Conservation (phyloP, 352 stramenopile genomes). For the Globisporangium nagaii region DNA sequence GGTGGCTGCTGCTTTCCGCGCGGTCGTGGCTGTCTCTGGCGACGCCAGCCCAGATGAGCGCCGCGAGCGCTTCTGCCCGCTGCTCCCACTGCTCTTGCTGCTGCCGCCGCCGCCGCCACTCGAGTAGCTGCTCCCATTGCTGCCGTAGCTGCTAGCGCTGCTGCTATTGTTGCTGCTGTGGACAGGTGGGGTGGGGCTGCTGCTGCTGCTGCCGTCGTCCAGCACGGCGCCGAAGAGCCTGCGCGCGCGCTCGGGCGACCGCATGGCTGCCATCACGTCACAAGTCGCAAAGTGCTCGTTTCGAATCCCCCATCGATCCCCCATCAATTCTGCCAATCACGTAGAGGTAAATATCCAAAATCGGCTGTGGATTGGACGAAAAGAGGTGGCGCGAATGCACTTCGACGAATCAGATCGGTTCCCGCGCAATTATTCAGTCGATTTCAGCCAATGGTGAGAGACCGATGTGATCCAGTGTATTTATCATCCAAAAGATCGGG, state of each 20-base stretch:
- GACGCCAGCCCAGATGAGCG: conserved; percentile 1
- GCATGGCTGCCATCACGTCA: conserved; percentile 5
- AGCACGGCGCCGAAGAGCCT: conserved; percentile 3
- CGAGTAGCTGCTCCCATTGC: neutral
- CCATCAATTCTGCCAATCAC: too few relatives aligned
- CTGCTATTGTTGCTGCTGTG: neutral
- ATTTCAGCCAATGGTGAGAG: too few relatives aligned
- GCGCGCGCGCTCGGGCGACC: conserved; percentile 9
- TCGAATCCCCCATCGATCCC: too few relatives aligned
- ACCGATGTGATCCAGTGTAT: too few relatives aligned
- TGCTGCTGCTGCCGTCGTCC: neutral
- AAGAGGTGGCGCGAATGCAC: too few relatives aligned
- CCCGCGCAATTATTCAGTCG: too few relatives aligned
- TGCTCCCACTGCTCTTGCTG: conserved; percentile 4
- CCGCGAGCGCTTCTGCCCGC: conserved; percentile 9
- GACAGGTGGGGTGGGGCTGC: neutral
- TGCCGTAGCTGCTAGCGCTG: conserved; percentile 7
- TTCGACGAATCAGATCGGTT: too few relatives aligned
- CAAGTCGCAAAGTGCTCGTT: too few relatives aligned
- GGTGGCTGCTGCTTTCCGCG: neutral
- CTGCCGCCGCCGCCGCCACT: conserved; percentile 5
- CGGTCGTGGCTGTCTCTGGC: neutral
- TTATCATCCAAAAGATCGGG: too few relatives aligned
- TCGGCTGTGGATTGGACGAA: too few relatives aligned
- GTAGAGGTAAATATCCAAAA: too few relatives aligned